Evolutionary conservation across 1,284 basidiomycete genomes (phyloP).

Genomic region (Apiotrichum siamense): DNA sequence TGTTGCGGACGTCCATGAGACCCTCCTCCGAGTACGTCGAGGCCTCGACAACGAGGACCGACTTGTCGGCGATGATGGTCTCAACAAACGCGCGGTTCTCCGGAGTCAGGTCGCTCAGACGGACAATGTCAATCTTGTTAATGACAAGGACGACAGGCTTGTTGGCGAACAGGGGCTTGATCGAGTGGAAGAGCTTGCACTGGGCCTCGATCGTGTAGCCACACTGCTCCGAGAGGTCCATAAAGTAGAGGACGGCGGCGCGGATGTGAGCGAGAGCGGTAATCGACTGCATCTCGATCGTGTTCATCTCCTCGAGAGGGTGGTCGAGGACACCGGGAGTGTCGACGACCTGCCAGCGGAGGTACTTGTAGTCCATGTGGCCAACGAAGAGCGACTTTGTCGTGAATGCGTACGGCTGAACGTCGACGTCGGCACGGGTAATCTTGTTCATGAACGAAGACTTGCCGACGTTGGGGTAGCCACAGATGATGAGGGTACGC

Average conservation of each 20-base stretch:
- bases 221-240: conserved; percentile 94
- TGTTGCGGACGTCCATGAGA: conserved; percentile 88
- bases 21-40: conserved; percentile 93
- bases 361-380: conserved; percentile 94
- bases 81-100: conserved; percentile 73
- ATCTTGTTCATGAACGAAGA: conserved; percentile 98
- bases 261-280: conserved; percentile 91
- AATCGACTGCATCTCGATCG: conserved; percentile 98
- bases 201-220: conserved; percentile 88
- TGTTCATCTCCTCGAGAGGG: conserved; percentile 97
- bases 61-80: conserved; percentile 69
- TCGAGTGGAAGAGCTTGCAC: conserved; percentile 96
- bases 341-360: conserved; percentile 96
- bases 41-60: conserved; percentile 68
- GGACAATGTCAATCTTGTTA: conserved; percentile 90
- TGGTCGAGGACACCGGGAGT: conserved; percentile 82
- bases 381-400: conserved; percentile 95
- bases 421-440: conserved; percentile 92
- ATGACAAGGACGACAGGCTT: conserved; percentile 89
- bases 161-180: conserved; percentile 87
- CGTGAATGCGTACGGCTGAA: conserved; percentile 96
- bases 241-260: conserved; percentile 87
- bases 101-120: conserved; percentile 69
- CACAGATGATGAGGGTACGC: conserved; percentile 90
- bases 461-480: conserved; percentile 96